Evolutionary conservation across 2,329 filamentous ascomycete species (phyloP).

Genomic region (Colletotrichum paranaense): DNA sequence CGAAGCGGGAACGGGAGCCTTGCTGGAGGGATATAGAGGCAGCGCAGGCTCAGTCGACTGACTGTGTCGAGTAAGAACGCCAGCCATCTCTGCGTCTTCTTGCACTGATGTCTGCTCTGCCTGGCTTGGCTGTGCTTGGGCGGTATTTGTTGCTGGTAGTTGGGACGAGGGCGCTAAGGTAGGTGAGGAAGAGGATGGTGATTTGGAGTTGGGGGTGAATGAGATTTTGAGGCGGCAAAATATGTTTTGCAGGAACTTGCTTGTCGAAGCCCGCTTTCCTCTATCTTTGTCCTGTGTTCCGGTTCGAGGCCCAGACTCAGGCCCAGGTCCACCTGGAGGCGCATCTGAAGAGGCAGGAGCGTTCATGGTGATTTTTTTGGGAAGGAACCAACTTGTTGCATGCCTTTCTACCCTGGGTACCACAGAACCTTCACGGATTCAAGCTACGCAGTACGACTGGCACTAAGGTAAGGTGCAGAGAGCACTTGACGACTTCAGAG

Average conservation of each 20-base stretch:
- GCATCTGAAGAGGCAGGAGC: not conserved
- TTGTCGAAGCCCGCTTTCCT: constrained; percentile 29
- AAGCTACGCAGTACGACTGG: not conserved
- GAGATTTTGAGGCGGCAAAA: constrained; percentile 33
- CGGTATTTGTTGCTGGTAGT: constrained; percentile 11
- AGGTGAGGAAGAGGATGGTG: not conserved
- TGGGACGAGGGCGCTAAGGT: not conserved
- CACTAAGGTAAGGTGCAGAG: not conserved
- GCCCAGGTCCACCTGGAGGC: not conserved
- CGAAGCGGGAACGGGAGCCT: not conserved
- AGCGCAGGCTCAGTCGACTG: not conserved
- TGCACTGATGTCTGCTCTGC: not conserved
- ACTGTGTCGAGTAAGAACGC: not conserved
- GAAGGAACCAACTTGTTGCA: constrained; percentile 1
- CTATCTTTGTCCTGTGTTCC: not conserved
- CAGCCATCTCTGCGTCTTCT: constrained; percentile 38
- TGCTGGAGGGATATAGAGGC: not conserved
- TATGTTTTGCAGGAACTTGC: constrained; percentile 32
- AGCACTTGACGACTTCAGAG: not conserved
- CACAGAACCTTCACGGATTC: not conserved
- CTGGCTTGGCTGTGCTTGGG: not conserved
- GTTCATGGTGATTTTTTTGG: not conserved
- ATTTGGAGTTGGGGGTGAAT: constrained; percentile 15
- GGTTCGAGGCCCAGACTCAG: not conserved
- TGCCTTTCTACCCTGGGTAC: constrained; percentile 2